Evolutionary conservation across 768 basidiomycete species (phyloP).

Genomic region (Myochromella boudieri): DNA sequence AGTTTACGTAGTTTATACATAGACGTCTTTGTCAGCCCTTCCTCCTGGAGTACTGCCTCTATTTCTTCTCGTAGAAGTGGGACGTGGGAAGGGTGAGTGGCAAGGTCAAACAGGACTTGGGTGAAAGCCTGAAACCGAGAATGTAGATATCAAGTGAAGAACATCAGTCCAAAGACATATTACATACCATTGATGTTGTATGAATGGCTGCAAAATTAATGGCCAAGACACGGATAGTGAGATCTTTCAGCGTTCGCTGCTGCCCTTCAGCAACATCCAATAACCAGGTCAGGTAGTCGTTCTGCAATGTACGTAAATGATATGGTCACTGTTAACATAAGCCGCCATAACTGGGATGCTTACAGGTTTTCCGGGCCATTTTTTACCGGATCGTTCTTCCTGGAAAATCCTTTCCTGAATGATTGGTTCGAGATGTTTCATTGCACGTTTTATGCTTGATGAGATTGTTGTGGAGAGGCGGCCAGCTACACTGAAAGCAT

Average conservation of each 20-base stretch:
- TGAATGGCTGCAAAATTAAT: conserved; percentile 42
- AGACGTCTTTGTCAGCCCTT: conserved; percentile 36
- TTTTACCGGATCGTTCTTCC: conserved; percentile 25
- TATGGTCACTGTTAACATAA: neutral
- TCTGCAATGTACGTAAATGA: conserved; percentile 25
- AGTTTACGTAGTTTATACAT: conserved; percentile 40
- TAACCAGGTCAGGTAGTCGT: conserved; percentile 48
- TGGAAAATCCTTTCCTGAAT: conserved; percentile 31
- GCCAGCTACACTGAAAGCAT: conserved; percentile 19
- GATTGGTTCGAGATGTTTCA: conserved; percentile 26
- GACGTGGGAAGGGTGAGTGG: conserved; percentile 23
- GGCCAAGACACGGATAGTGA: conserved; percentile 29
- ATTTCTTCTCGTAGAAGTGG: conserved; percentile 36
- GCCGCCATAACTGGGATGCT: conserved; percentile 4
- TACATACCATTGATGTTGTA: conserved; percentile 34
- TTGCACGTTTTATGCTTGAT: conserved; percentile 20
- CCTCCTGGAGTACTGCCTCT: conserved; percentile 29
- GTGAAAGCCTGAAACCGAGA: conserved; percentile 24
- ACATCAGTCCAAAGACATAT: too few species aligned
- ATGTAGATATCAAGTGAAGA: too few species aligned
- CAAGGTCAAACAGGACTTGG: conserved; percentile 26
- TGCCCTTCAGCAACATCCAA: conserved; percentile 34
- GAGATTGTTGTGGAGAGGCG: conserved; percentile 23
- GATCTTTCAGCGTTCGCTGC: conserved; percentile 26
- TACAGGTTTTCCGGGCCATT: conserved; percentile 34